Base-by-base conservation (phyloP, 805 yeast species). In the Saccharomycopsis malanga region DNA sequence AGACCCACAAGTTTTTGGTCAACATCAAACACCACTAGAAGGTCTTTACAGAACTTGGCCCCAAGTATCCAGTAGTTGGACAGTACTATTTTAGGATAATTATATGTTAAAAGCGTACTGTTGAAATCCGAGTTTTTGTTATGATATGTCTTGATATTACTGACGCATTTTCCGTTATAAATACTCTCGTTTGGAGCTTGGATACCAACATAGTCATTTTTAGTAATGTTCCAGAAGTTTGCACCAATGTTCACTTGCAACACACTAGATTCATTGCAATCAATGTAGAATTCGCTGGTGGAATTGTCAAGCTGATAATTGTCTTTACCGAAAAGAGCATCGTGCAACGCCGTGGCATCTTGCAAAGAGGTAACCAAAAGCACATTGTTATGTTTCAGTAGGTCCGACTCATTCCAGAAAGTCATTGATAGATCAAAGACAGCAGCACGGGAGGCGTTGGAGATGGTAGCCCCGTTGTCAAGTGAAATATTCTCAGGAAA, bases 11-110 rank as follows among this genome's bases (percentile, higher is more conserved):
- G 30, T n/a, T 39, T 27, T 6, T 21, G 27, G 17, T 48, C 52
- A 30, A 32, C 21, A 27, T 48, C 45, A 34, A 48, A 48, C 15
- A 48, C 20, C 14, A 48, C 7, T 24, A 18, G 30, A 9, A 39
- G 30, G 22, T 36, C 15, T 17, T 30, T 18, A 23, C 39, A 38
- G 24, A 48, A 48, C 27, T 23, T 30, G 2, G 24, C 4, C 3
- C 52, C 52, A 3, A 48, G 20, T 15, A 48, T 39, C 52, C 52
- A 48, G 21, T 30, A 44, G 4, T 34, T 23, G 5, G 47, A 44
- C 14, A 20, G 9, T 7, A 17, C 34, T 6, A 47, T 12, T 22
- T 42, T 45, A 4, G 32, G 39, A 24, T 36, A 43, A 25, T 47
- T 24, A 32, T 24, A 47, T 18, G 36, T 18, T 3, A 39, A 24